Conservation (phyloP, 257 asterid species). For the Rubia yunnanensis region DNA sequence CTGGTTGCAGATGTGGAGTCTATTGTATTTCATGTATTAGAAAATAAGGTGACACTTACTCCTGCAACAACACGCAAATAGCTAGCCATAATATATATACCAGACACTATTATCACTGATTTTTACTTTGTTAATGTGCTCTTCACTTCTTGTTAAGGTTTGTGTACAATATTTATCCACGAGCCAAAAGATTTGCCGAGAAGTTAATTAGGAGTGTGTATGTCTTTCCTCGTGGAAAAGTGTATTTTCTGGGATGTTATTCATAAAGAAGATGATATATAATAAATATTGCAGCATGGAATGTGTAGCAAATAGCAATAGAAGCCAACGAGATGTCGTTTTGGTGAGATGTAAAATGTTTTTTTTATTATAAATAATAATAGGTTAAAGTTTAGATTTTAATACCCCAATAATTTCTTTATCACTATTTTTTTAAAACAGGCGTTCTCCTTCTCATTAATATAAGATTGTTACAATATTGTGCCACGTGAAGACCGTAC, state of each 20-base stretch:
- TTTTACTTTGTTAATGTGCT: background rate
- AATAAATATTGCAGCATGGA: too few relatives aligned
- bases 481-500: too few relatives aligned
- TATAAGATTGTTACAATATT: too few relatives aligned
- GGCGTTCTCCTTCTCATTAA: too few relatives aligned
- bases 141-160: background rate
- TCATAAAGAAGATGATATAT: background rate
- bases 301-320: too few relatives aligned
- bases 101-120: background rate
- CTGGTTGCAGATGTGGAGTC: slow-evolving; percentile 25
- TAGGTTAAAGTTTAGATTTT: too few relatives aligned
- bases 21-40: slow-evolving; percentile 24
- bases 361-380: too few relatives aligned
- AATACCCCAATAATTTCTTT: too few relatives aligned
- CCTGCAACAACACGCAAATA: slow-evolving; percentile 14
- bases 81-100: too few relatives aligned
- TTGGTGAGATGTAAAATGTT: too few relatives aligned
- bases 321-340: too few relatives aligned
- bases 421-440: too few relatives aligned
- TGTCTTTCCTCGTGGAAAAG: background rate
- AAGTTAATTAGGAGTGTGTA: background rate
- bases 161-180: background rate
- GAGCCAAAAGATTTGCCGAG: background rate
- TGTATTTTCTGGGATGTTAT: background rate
- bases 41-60: slow-evolving; percentile 25